phyloP scores from a whole-genome alignment of 176 grass and related monocot species.

The Pontederia crassipes region DNA sequence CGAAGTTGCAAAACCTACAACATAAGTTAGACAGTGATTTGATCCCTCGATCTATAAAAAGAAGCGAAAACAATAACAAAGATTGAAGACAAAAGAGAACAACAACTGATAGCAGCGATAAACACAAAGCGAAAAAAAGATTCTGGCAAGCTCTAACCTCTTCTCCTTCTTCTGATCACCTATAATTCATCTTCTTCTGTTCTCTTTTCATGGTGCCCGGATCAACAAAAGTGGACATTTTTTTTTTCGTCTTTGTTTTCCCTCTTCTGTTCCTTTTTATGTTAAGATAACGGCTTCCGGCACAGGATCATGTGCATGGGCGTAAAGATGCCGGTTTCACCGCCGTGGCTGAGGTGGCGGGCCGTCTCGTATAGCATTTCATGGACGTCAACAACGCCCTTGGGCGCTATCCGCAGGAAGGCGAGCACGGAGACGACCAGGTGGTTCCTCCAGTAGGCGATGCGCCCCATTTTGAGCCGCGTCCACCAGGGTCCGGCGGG shows the following conservation, averaged over 20 bases:
- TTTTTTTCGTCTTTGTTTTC: conserved; percentile 33
- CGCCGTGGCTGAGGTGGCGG: conserved; percentile 64
- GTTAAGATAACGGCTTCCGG: conserved; percentile 49
- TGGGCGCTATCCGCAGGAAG: conserved; percentile 74
- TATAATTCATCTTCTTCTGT: no score
- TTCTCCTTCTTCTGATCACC: no score
- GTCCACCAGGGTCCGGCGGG: conserved; percentile 81
- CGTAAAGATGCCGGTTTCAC: conserved; percentile 85
- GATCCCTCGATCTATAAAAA: background rate
- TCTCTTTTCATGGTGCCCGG: no score
- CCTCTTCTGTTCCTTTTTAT: background rate
- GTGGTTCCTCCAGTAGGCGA: conserved; percentile 98
- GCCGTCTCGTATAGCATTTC: conserved; percentile 98
- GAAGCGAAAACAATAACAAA: background rate
- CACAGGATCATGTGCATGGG: conserved; percentile 99
- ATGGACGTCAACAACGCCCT: conserved; percentile 86
- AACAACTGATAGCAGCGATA: no score
- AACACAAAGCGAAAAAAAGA: no score
- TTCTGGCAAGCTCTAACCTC: no score
- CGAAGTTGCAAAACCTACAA: background rate
- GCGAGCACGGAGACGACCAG: conserved; percentile 78
- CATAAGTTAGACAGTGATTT: no score
- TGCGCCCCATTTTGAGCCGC: conserved; percentile 88
- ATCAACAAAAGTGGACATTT: conserved; percentile 16
- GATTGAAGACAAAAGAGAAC: conserved; percentile 8